phyloP scores from a whole-genome alignment of 768 basidiomycete species.

The Panaeolus cyanescens region DNA sequence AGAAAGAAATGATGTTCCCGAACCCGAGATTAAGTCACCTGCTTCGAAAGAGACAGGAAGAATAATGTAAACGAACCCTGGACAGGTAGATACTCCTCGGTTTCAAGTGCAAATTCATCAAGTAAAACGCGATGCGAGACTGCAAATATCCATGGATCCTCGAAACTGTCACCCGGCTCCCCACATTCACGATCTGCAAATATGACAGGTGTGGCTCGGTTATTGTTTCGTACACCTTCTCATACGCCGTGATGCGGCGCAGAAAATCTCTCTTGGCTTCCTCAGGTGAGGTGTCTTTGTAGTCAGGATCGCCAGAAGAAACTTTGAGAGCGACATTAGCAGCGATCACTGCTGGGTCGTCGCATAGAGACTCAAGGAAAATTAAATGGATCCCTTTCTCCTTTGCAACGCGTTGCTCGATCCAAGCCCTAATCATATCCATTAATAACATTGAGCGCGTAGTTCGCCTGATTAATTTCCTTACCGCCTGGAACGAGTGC shows the following conservation, averaged over 20 bases:
- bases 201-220: slow-evolving; percentile 90
- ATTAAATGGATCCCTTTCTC: slow-evolving; percentile 89
- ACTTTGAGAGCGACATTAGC: slow-evolving; percentile 97
- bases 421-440: slow-evolving; percentile 60
- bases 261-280: slow-evolving; percentile 89
- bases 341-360: slow-evolving; percentile 92
- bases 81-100: slow-evolving; percentile 97
- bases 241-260: slow-evolving; percentile 89
- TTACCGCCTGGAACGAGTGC: slow-evolving; percentile 73
- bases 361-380: slow-evolving; percentile 94
- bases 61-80: slow-evolving; percentile 55
- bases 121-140: slow-evolving; percentile 95
- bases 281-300: slow-evolving; percentile 84
- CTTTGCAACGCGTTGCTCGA: slow-evolving; percentile 78
- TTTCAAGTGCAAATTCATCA: slow-evolving; percentile 98
- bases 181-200: slow-evolving; percentile 91
- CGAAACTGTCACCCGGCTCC: slow-evolving; percentile 82
- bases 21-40: slow-evolving; percentile 6
- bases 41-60: slow-evolving; percentile 2
- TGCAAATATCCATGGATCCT: slow-evolving; percentile 94
- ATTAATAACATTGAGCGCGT: neutral
- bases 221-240: slow-evolving; percentile 94
- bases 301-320: slow-evolving; percentile 95
- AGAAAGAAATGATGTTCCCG: neutral
- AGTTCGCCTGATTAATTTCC: slow-evolving; percentile 8